Conservation (phyloP, 495 filamentous ascomycete genomes). For the Tuber magnatum region DNA sequence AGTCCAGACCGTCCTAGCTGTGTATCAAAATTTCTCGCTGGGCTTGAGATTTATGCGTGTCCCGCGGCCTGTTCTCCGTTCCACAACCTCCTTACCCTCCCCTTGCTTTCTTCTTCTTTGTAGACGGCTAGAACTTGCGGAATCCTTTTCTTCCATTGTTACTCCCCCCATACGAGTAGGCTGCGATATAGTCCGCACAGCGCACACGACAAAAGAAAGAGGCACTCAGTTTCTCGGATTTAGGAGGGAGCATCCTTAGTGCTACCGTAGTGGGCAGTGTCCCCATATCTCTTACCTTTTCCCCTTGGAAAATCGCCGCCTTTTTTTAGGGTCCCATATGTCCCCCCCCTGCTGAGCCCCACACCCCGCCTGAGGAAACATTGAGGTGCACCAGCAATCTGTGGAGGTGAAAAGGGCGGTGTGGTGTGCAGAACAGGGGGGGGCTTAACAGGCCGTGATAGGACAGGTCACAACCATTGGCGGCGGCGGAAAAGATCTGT, state of each 20-base stretch:
- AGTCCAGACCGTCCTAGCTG: not conserved
- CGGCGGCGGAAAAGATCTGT: not conserved
- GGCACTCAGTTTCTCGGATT: not conserved
- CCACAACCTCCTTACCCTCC: not conserved
- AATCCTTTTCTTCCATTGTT: not conserved
- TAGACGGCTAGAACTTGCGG: not conserved
- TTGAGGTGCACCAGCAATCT: slow-evolving; percentile 1
- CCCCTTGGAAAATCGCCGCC: not conserved
- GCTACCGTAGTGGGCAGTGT: not conserved
- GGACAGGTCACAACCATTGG: slow-evolving; percentile 12
- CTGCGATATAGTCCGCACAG: not conserved
- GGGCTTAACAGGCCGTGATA: not conserved
- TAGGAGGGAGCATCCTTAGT: not conserved
- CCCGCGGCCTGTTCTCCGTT: not conserved
- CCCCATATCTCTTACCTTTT: not conserved
- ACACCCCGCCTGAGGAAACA: not conserved
- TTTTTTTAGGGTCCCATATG: not conserved
- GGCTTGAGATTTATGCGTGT: not conserved
- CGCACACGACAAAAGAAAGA: not conserved
- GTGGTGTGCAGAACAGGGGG: slow-evolving; percentile 3
- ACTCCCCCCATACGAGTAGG: not conserved
- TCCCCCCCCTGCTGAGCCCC: not conserved
- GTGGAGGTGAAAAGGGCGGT: not conserved
- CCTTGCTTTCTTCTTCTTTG: not conserved
- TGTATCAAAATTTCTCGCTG: slow-evolving; percentile 1